phyloP scores from a whole-genome alignment of 768 basidiomycete species.

The Suillus subaureus region DNA sequence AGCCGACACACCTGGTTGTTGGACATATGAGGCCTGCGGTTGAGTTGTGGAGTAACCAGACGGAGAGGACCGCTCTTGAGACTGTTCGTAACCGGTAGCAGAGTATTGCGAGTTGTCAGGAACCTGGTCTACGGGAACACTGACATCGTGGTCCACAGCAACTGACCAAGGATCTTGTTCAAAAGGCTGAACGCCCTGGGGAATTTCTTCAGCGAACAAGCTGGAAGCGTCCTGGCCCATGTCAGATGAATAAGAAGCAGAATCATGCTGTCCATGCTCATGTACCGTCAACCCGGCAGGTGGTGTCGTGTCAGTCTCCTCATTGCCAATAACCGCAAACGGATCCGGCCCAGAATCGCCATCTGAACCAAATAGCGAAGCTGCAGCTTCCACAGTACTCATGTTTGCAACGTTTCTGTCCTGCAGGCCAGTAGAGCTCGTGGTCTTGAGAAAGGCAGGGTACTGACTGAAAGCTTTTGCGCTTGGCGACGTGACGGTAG shows the following conservation, averaged over 20 bases:
- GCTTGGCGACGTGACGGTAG: neutral
- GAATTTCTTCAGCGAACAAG: constrained; percentile 39
- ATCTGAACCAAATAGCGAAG: constrained; percentile 75
- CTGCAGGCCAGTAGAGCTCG: constrained; percentile 15
- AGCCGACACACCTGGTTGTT: constrained; percentile 28
- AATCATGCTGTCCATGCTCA: constrained; percentile 24
- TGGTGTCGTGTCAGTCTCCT: constrained; percentile 30
- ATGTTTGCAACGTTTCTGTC: constrained; percentile 44
- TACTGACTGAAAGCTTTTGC: constrained; percentile 13
- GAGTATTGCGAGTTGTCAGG: constrained; percentile 19
- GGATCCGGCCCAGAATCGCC: constrained; percentile 59
- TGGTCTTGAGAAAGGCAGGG: constrained; percentile 13
- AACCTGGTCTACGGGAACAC: constrained; percentile 17
- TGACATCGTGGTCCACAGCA: constrained; percentile 22
- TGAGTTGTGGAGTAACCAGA: constrained; percentile 30
- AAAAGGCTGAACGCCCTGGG: constrained; percentile 27
- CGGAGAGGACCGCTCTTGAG: constrained; percentile 36
- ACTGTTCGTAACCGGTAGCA: constrained; percentile 26
- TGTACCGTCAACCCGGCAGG: constrained; percentile 21
- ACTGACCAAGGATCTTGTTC: constrained; percentile 30
- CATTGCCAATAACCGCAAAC: constrained; percentile 60
- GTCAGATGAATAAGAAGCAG: constrained; percentile 25
- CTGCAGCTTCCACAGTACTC: constrained; percentile 75
- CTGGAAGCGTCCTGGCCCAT: constrained; percentile 42
- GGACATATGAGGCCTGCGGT: constrained; percentile 18